phyloP scores from a whole-genome alignment of 176 grass and related monocot genomes.

The Triticum monococcum region DNA sequence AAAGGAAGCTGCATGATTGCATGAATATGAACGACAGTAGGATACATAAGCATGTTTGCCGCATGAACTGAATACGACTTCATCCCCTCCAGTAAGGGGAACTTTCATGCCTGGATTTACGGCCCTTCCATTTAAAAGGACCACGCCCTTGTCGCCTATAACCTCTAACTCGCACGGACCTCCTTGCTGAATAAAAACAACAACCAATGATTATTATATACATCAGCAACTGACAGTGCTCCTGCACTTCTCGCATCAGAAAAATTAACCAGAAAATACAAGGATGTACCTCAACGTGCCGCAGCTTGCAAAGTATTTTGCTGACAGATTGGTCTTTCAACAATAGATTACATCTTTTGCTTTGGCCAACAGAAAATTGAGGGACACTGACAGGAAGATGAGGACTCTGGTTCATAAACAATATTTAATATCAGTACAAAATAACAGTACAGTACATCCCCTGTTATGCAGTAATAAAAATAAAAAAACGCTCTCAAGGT shows the following conservation, averaged over 20 bases:
- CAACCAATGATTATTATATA: constrained; percentile 1
- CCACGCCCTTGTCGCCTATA: constrained; percentile 74
- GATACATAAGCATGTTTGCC: constrained; percentile 96
- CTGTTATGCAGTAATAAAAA: neutral
- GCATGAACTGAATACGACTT: constrained; percentile 72
- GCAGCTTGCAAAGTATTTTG: constrained; percentile 85
- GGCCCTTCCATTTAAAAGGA: constrained; percentile 76
- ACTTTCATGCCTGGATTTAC: constrained; percentile 48
- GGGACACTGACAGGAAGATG: constrained; percentile 59
- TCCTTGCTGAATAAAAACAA: constrained; percentile 36
- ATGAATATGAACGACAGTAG: constrained; percentile 40
- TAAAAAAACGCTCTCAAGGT: constrained; percentile 1
- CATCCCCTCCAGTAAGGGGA: constrained; percentile 85
- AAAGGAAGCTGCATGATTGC: constrained; percentile 12
- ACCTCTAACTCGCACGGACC: constrained; percentile 67
- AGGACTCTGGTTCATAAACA: constrained; percentile 60
- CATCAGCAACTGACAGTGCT: constrained; percentile 16
- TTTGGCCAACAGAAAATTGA: constrained; percentile 82
- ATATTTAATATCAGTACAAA: constrained; percentile 25
- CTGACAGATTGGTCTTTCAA: constrained; percentile 78
- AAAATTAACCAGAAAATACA: constrained; percentile 27
- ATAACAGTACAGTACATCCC: constrained; percentile 3
- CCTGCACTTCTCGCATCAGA: neutral
- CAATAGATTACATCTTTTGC: constrained; percentile 64
- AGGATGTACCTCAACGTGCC: constrained; percentile 58